phyloP scores from a whole-genome alignment of 2,329 filamentous ascomycete genomes.

The Claviceps capensis region DNA sequence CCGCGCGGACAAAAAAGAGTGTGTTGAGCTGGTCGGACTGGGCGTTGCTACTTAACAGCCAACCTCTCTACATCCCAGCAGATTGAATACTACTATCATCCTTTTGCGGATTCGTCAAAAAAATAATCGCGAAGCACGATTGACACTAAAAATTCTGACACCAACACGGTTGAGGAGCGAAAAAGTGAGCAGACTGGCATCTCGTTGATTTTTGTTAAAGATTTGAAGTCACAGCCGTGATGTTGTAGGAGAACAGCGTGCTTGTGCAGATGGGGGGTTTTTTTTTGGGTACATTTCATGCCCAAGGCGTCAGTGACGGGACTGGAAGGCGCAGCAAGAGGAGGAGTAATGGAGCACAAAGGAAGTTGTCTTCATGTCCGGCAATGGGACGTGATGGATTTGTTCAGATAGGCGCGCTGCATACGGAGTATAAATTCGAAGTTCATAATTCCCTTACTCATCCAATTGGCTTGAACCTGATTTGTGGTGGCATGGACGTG shows the following conservation, averaged over 20 bases:
- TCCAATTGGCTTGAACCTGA: constrained; percentile 16
- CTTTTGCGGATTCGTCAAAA: background rate
- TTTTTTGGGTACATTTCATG: background rate
- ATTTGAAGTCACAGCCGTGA: background rate
- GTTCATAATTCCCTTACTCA: constrained; percentile 15
- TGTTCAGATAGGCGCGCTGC: constrained; percentile 10
- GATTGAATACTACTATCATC: background rate
- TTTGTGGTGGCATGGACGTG: constrained; percentile 17
- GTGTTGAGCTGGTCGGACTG: background rate
- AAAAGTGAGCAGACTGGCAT: background rate
- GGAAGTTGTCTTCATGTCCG: background rate
- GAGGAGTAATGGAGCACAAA: background rate
- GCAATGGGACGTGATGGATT: constrained; percentile 1
- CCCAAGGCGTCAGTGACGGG: background rate
- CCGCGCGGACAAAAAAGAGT: background rate
- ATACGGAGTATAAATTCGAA: constrained; percentile 6
- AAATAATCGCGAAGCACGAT: background rate
- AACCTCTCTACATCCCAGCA: background rate
- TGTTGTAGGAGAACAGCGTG: background rate
- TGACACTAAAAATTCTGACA: background rate
- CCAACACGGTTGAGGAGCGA: background rate
- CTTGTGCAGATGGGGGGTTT: background rate
- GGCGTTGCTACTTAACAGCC: background rate
- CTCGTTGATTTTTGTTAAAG: background rate
- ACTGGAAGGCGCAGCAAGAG: background rate